Percentiles rank a stretch among this genome's conserved stretches.
Evolutionary conservation across 306 rosid species (phyloP).

Genomic region (Prunus mongolica): DNA sequence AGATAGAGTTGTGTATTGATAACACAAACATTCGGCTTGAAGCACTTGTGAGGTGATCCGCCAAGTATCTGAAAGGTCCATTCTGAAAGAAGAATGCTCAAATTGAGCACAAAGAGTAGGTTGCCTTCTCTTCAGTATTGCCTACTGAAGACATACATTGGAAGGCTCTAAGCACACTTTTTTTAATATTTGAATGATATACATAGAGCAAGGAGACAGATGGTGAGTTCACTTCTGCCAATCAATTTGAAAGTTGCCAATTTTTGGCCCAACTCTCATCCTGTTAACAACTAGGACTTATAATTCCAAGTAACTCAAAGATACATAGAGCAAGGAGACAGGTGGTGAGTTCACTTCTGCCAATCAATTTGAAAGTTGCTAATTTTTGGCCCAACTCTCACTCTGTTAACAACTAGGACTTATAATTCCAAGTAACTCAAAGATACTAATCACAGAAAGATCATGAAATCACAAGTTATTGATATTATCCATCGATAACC

Average conservation of each 20-base stretch:
- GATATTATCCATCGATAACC: not conserved
- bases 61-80: not conserved
- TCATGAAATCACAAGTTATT: not conserved
- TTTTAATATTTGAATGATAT: too few species aligned
- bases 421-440: not conserved
- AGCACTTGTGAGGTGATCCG: not conserved
- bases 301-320: not conserved
- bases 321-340: not conserved
- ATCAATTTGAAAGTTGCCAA: not conserved
- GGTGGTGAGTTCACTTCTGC: too few species aligned
- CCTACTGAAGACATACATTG: not conserved
- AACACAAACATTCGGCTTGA: not conserved
- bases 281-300: not conserved
- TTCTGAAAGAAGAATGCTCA: not conserved
- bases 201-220: not conserved
- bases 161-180: not conserved
- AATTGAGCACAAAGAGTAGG: not conserved
- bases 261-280: not conserved
- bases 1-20: constrained; percentile 7
- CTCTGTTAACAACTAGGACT: not conserved
- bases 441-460: not conserved
- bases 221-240: not conserved
- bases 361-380: not conserved
- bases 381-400: not conserved
- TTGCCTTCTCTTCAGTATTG: not conserved